Conservation (phyloP, 306 rosid genomes). For the Albizia julibrissin region DNA sequence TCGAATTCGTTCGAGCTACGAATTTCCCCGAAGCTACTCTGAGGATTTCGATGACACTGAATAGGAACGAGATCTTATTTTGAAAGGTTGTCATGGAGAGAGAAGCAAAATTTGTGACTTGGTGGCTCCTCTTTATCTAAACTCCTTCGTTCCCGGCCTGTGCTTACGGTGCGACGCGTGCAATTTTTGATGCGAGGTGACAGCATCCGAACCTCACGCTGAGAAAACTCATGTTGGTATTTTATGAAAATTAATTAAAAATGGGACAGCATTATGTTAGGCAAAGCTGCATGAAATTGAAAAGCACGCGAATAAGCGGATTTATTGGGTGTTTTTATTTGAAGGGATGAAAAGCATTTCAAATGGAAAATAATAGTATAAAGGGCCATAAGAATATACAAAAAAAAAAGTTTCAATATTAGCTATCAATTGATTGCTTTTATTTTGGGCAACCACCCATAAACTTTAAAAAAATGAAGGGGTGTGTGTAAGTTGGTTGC, state of each 20-base stretch:
- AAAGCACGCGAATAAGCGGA: too few species aligned
- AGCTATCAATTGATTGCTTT: too few species aligned
- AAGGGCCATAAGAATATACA: too few species aligned
- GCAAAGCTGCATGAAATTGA: too few species aligned
- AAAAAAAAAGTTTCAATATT: too few species aligned
- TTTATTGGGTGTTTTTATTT: too few species aligned
- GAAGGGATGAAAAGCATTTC: too few species aligned
- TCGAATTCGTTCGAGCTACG: background rate
- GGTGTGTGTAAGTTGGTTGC: background rate
- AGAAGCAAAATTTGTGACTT: background rate
- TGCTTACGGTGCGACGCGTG: background rate
- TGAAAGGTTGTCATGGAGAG: background rate
- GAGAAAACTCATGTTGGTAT: constrained; percentile 4
- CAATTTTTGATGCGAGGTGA: background rate
- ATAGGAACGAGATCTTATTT: background rate
- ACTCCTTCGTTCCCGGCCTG: background rate
- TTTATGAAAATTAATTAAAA: background rate
- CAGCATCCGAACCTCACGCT: background rate
- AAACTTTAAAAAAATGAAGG: background rate
- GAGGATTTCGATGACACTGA: background rate
- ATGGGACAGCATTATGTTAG: background rate
- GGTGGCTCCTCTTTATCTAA: background rate
- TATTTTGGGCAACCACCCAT: background rate
- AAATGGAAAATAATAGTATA: too few species aligned
- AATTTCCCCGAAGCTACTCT: background rate